phyloP scores from a whole-genome alignment of 1,284 basidiomycete genomes.

The Malassezia restricta region DNA sequence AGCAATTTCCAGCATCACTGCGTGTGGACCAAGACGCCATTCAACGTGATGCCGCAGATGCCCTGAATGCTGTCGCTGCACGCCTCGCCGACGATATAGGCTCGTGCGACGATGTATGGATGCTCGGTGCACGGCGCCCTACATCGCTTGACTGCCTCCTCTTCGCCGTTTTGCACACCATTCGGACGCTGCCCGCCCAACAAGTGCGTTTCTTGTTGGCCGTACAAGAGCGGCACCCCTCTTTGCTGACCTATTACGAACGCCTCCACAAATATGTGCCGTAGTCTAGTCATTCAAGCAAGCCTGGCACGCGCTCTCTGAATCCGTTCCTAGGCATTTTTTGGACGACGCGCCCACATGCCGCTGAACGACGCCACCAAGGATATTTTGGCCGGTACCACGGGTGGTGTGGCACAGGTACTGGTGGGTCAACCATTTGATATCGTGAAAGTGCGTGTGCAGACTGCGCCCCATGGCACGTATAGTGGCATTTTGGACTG shows the following conservation, averaged over 20 bases:
- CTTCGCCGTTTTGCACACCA: slow-evolving; percentile 7
- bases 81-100: slow-evolving; percentile 1
- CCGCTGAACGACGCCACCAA: slow-evolving; percentile 21
- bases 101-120: background rate
- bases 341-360: background rate
- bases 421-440: slow-evolving; percentile 90
- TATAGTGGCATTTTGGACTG: slow-evolving; percentile 66
- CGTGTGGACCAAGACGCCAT: slow-evolving; percentile 7
- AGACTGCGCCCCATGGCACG: slow-evolving; percentile 80
- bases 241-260: background rate
- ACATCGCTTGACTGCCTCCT: slow-evolving; percentile 10
- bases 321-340: no score
- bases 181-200: background rate
- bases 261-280: slow-evolving; percentile 10
- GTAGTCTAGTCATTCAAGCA: background rate
- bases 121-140: slow-evolving; percentile 8
- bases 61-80: slow-evolving; percentile 4
- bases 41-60: slow-evolving; percentile 1
- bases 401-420: slow-evolving; percentile 78
- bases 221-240: background rate
- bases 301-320: no score
- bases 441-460: slow-evolving; percentile 89
- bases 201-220: background rate
- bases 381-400: slow-evolving; percentile 50
- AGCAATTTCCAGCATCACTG: background rate